Evolutionary conservation across 805 yeast genomes (phyloP), one percentile per base, ranked within the genome.

Genomic region (Yarrowia porcina): DNA sequence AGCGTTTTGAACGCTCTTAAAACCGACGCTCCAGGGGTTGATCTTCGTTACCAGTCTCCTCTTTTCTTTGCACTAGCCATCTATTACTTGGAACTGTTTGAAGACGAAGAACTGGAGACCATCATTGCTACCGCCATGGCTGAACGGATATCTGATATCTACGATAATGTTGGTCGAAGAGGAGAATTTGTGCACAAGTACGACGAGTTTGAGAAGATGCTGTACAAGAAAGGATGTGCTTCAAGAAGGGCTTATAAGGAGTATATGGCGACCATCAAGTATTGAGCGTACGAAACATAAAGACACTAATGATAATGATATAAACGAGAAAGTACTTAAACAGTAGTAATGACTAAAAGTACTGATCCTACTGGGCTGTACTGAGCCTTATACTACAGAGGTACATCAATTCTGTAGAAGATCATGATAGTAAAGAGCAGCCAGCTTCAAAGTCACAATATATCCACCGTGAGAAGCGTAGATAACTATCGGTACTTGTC

Each of bases 131-230:
- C 32, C 15, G 49, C 61, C 10, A 18, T 41, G 49, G 39, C 33
- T 1, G 38, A 27, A 17, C 61, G 61, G 10, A 32, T 32, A 20
- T 27, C 49, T 5, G 38, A 39, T 3, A 56, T 56, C 28, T 41
- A 56, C 23, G 61, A 56, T 8, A 56, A 56, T 12, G 38, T 38
- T 11, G 38, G 49, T 7, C 61, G 49, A 5, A 18, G 38, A 2
- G 61, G 61, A 6, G 49, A 38, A 20, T 56, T 28, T 39, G 61
- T 56, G 39, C 49, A 56, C 49, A 56, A 56, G 38, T 32, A 20
- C 17, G 61, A 56, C n/a, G 61, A 56, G 49, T 39, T 56, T 39
- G 61, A 56, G 30, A 56, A 56, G 27, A 38, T 17, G 32, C 17
- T 56, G 20, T 41, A 39, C n/a, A 38, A 20, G 12, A 41, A 28